These are phyloP conservation scores for Kurtzmaniella fragi DNA, from an alignment of 805 yeast genomes.

Conservation along the genomic window DNA sequence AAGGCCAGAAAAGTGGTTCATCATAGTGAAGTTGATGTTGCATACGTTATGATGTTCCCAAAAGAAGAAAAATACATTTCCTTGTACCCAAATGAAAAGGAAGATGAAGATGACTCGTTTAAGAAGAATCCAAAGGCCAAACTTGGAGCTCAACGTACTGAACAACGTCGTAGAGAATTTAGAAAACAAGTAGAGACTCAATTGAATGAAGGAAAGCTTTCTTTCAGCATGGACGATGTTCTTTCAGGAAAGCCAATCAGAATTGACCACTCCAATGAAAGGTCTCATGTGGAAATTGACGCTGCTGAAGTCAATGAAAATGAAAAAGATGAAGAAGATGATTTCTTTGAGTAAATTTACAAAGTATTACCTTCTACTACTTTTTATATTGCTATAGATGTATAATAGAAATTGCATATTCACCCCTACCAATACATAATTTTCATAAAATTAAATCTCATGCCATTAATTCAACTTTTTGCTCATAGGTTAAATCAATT, in stretches of 20 bases:
- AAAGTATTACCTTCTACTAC: neutral
- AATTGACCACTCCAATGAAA: constrained; percentile 13
- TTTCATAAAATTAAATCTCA: neutral
- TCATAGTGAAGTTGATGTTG: constrained; percentile 63
- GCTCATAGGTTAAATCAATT: constrained; percentile 46
- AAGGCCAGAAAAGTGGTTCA: constrained; percentile 45
- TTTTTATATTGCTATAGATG: neutral
- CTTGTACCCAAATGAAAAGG: constrained; percentile 51
- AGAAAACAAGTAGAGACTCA: constrained; percentile 45
- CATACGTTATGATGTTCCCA: constrained; percentile 76
- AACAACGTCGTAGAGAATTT: constrained; percentile 39
- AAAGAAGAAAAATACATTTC: constrained; percentile 75
- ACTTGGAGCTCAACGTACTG: constrained; percentile 39
- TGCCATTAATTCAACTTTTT: constrained; percentile 1
- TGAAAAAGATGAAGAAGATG: constrained; percentile 34
- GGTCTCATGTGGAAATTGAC: constrained; percentile 27
- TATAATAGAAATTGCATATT: neutral
- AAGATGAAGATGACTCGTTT: constrained; percentile 16
- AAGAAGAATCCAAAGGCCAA: constrained; percentile 30
- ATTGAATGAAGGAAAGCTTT: constrained; percentile 50
- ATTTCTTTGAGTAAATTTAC: constrained; percentile 35
- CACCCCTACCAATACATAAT: neutral
- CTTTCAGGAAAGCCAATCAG: constrained; percentile 33
- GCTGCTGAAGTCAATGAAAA: constrained; percentile 35
- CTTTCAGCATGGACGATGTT: constrained; percentile 45